Conservation (phyloP, 768 basidiomycete genomes). For the Rickenella mellea region DNA sequence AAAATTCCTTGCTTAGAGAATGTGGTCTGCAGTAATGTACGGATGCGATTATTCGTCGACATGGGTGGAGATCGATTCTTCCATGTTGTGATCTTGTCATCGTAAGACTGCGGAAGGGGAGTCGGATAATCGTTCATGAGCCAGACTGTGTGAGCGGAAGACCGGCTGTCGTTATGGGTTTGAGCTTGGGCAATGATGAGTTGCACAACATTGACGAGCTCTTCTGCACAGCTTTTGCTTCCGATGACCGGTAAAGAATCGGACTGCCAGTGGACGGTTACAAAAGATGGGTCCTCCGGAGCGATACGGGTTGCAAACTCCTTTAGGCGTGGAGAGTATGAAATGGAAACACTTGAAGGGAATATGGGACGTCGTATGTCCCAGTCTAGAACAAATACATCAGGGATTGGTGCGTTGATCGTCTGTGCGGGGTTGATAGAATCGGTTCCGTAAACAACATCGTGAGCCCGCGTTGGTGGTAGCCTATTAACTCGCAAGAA, state of each 20-base stretch:
- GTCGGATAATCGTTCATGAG: slow-evolving; percentile 48
- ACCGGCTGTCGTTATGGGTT: slow-evolving; percentile 15
- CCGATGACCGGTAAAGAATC: slow-evolving; percentile 34
- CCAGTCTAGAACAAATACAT: slow-evolving; percentile 46
- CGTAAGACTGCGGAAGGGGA: slow-evolving; percentile 7
- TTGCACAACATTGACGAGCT: slow-evolving; percentile 36
- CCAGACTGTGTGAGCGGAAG: slow-evolving; percentile 41
- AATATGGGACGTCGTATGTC: slow-evolving; percentile 41
- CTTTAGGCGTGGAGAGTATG: slow-evolving; percentile 35
- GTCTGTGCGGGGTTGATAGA: no score
- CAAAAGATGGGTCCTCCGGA: slow-evolving; percentile 30
- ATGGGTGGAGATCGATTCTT: no score
- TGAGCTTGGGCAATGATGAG: slow-evolving; percentile 19
- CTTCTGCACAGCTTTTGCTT: slow-evolving; percentile 38
- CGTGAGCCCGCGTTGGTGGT: no score
- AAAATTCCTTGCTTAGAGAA: slow-evolving; percentile 34
- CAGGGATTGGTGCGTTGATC: slow-evolving; percentile 20
- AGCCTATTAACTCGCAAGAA: no score
- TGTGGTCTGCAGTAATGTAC: slow-evolving; percentile 38
- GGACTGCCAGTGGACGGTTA: slow-evolving; percentile 52
- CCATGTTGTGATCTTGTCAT: no score
- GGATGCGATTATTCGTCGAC: slow-evolving; percentile 21
- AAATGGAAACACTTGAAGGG: slow-evolving; percentile 18
- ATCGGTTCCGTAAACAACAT: no score
- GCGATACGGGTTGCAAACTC: slow-evolving; percentile 30